These are phyloP conservation scores for Nyssa sinensis DNA, from an alignment of 148 eudicot species.

Conservation along the genomic window DNA sequence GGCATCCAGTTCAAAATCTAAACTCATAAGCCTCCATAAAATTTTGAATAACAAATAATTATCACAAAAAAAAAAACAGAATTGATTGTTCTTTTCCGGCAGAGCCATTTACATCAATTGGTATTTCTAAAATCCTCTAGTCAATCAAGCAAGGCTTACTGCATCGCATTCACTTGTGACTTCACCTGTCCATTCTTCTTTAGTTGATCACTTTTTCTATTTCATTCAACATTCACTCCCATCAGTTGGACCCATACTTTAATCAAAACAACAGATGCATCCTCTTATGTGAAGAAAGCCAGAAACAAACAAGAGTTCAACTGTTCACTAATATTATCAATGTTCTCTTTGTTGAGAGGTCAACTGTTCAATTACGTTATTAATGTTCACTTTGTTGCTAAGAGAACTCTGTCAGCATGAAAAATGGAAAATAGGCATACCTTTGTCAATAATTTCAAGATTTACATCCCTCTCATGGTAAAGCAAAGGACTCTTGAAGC, in stretches of 20 bases:
- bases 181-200: not conserved
- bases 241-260: not conserved
- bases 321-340: not conserved
- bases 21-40: too few relatives aligned
- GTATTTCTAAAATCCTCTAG: not conserved
- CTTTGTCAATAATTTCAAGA: conserved; percentile 52
- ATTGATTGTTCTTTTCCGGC: not conserved
- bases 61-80: too few relatives aligned
- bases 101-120: too few relatives aligned
- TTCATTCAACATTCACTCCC: too few relatives aligned
- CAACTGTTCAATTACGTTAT: not conserved
- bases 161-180: not conserved
- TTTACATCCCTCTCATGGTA: conserved; percentile 49
- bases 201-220: not conserved
- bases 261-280: not conserved
- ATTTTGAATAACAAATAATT: not conserved
- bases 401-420: not conserved
- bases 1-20: too few relatives aligned
- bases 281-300: not conserved
- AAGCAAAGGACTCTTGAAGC: conserved; percentile 38
- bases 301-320: not conserved
- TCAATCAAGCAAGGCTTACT: too few relatives aligned
- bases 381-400: not conserved
- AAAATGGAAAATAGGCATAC: conserved; percentile 27
- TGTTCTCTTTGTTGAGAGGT: not conserved